These are phyloP conservation scores for Calonectria pauciramosa DNA, from an alignment of 2,329 filamentous ascomycete genomes.

Conservation along the genomic window DNA sequence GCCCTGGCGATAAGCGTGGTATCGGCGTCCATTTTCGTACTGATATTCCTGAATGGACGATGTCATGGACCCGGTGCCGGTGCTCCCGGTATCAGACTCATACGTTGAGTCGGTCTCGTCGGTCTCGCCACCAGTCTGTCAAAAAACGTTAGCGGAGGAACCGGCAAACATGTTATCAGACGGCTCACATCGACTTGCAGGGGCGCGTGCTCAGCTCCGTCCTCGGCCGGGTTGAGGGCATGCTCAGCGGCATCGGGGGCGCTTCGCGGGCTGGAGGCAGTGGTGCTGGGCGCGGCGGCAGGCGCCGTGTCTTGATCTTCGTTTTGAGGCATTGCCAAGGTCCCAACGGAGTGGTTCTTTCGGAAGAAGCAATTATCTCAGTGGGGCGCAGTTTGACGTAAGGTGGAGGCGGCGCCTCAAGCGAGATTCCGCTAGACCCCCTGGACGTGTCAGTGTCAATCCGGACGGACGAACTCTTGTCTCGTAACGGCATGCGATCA, in stretches of 20 bases:
- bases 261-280: neutral
- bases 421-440: neutral
- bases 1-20: conserved; percentile 51
- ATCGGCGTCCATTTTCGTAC: conserved; percentile 49
- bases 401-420: conserved; percentile 5
- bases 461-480: neutral
- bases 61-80: conserved; percentile 52
- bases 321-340: neutral
- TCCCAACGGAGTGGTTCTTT: neutral
- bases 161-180: neutral
- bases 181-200: conserved; percentile 36
- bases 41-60: conserved; percentile 60
- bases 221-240: conserved; percentile 27
- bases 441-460: neutral
- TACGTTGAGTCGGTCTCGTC: conserved; percentile 52
- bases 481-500: neutral
- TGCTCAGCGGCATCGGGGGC: neutral
- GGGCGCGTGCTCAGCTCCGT: conserved; percentile 34
- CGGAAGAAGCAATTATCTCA: neutral
- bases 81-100: conserved; percentile 48
- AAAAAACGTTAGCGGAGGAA: neutral
- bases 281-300: neutral
- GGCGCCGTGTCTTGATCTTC: conserved; percentile 14
- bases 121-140: conserved; percentile 36
- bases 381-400: neutral